Percentiles rank a stretch among this genome's conserved stretches.
Evolutionary conservation across 2,329 filamentous ascomycete genomes (phyloP).

Genomic region (Diaporthe australafricana): DNA sequence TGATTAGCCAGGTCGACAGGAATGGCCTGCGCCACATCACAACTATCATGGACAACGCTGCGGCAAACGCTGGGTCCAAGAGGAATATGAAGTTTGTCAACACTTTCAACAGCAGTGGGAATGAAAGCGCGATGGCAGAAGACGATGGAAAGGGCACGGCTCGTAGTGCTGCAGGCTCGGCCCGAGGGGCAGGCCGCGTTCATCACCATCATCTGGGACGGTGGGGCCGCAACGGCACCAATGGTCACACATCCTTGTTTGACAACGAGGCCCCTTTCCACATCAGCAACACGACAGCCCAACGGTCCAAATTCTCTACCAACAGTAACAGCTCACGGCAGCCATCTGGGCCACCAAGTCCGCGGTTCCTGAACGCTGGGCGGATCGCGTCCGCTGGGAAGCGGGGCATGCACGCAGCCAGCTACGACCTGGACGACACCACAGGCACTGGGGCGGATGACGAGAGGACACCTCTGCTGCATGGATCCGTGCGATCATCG

Average conservation of each 20-base stretch:
- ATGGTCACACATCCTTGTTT: conserved; percentile 77
- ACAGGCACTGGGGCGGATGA: conserved; percentile 80
- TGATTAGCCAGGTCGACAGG: conserved; percentile 76
- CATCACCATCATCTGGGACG: conserved; percentile 81
- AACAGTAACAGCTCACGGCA: conserved; percentile 63
- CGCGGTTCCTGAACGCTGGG: conserved; percentile 62
- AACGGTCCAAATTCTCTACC: conserved; percentile 69
- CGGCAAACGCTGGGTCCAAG: conserved; percentile 71
- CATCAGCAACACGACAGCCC: conserved; percentile 58
- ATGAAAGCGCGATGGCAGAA: conserved; percentile 68
- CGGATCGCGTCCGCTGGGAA: conserved; percentile 50
- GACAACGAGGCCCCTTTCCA: conserved; percentile 83
- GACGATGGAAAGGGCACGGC: conserved; percentile 74
- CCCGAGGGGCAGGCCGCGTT: conserved; percentile 76
- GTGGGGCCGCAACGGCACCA: conserved; percentile 77
- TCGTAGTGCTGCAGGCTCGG: conserved; percentile 71
- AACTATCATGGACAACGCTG: conserved; percentile 71
- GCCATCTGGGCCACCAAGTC: conserved; percentile 77
- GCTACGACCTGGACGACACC: conserved; percentile 85
- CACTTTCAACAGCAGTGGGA: conserved; percentile 73
- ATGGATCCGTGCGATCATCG: conserved; percentile 67
- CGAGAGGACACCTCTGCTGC: conserved; percentile 82
- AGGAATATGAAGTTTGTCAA: conserved; percentile 98
- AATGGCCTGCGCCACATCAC: conserved; percentile 72
- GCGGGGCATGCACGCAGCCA: conserved; percentile 70